A percentile compares a stretch with the other conserved stretches of the same genome.
Evolutionary conservation across 768 basidiomycete species (phyloP).

Genomic region (Tulasnella sp.): DNA sequence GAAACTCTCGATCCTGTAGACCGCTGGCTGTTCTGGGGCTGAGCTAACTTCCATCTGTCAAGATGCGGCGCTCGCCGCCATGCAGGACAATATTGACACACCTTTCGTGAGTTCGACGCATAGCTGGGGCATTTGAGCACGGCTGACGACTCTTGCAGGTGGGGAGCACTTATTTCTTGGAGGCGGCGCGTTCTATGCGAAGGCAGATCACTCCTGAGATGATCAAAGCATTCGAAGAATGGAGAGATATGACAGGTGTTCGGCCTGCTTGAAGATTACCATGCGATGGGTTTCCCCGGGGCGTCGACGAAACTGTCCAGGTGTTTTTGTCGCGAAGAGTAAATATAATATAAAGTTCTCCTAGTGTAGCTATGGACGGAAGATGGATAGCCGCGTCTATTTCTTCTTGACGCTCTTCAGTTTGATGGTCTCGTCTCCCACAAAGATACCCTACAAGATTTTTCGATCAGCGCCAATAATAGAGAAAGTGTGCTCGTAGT

Average conservation of each 20-base stretch:
- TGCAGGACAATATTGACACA: constrained; percentile 77
- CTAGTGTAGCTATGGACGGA: background rate
- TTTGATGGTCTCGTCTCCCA: constrained; percentile 84
- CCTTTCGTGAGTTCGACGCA: constrained; percentile 43
- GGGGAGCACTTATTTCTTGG: constrained; percentile 54
- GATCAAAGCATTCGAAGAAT: constrained; percentile 56
- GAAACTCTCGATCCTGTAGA: constrained; percentile 34
- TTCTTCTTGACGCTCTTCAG: constrained; percentile 94
- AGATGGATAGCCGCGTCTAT: constrained; percentile 30
- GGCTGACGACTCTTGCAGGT: constrained; percentile 41
- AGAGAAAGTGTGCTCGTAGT: background rate
- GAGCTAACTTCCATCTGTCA: constrained; percentile 89
- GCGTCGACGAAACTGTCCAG: too few species aligned
- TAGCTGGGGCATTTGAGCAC: background rate
- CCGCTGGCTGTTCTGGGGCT: constrained; percentile 92
- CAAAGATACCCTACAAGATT: constrained; percentile 72
- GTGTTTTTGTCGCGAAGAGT: background rate
- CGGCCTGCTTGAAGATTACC: constrained; percentile 12
- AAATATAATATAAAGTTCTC: background rate
- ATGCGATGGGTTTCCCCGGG: background rate
- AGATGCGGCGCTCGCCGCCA: constrained; percentile 86
- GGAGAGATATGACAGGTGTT: constrained; percentile 37
- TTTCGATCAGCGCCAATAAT: background rate
- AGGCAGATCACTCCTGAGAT: constrained; percentile 78
- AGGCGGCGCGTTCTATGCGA: constrained; percentile 60